Conservation (phyloP, 331 rosid species). For the Ulmus americana region DNA sequence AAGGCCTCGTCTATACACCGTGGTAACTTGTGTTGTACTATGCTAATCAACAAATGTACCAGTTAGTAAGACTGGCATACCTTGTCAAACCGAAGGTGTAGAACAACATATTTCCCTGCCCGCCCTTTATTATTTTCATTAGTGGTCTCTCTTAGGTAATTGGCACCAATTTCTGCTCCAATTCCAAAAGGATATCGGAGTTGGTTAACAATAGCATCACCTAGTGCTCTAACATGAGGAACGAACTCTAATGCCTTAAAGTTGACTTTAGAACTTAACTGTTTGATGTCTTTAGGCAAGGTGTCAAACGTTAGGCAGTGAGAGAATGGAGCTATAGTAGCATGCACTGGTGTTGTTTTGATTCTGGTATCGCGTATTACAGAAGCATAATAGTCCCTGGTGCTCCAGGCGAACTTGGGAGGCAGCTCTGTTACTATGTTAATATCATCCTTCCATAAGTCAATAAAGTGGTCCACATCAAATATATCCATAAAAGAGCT, state of each 20-base stretch:
- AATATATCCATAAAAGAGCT: slow-evolving; percentile 86
- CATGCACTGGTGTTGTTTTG: slow-evolving; percentile 76
- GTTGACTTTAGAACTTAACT: slow-evolving; percentile 77
- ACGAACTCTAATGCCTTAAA: slow-evolving; percentile 75
- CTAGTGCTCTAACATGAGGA: slow-evolving; percentile 72
- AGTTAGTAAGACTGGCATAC: slow-evolving; percentile 25
- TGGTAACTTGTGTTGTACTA: too few species aligned
- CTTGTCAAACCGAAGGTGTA: slow-evolving; percentile 89
- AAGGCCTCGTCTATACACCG: too few species aligned
- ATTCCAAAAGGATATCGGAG: slow-evolving; percentile 48
- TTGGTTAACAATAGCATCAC: slow-evolving; percentile 70
- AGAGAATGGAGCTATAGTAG: slow-evolving; percentile 78
- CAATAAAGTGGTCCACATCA: slow-evolving; percentile 89
- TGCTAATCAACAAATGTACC: too few species aligned
- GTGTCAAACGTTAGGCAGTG: slow-evolving; percentile 81
- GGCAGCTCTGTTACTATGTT: slow-evolving; percentile 77
- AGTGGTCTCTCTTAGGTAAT: slow-evolving; percentile 45
- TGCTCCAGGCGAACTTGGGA: slow-evolving; percentile 65
- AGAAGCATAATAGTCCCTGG: slow-evolving; percentile 59
- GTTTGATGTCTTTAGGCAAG: slow-evolving; percentile 76
- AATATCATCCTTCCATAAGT: slow-evolving; percentile 69
- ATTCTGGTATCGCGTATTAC: slow-evolving; percentile 65
- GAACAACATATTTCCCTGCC: slow-evolving; percentile 66
- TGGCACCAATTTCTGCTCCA: slow-evolving; percentile 31
- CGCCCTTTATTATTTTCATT: slow-evolving; percentile 27